Conservation (phyloP, 306 rosid genomes). For the Acmispon strigosus region DNA sequence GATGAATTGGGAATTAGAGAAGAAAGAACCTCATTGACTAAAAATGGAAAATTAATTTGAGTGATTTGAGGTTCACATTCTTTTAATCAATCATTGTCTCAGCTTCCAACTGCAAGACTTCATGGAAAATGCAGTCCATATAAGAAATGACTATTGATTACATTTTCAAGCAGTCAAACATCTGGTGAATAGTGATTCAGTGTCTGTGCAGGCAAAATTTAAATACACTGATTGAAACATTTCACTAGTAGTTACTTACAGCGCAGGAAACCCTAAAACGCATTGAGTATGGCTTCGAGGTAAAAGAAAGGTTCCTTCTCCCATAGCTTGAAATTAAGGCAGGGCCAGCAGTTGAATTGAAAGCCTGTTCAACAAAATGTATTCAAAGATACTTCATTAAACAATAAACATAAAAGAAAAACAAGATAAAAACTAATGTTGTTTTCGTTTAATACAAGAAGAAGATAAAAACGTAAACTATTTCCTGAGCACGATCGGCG, state of each 20-base stretch:
- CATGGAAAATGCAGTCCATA: neutral
- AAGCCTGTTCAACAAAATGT: constrained; percentile 34
- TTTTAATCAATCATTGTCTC: neutral
- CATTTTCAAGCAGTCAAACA: neutral
- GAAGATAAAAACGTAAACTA: neutral
- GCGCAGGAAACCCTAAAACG: constrained; percentile 51
- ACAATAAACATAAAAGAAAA: neutral
- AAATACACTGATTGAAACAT: neutral
- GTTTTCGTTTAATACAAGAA: neutral
- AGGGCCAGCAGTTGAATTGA: constrained; percentile 15
- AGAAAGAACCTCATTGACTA: neutral
- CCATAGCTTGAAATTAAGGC: constrained; percentile 34
- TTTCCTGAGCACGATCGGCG: neutral
- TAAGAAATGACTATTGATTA: neutral
- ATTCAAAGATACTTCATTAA: neutral
- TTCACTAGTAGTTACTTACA: constrained; percentile 33
- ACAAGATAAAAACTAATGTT: neutral
- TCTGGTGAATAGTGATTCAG: neutral
- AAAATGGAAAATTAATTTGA: neutral
- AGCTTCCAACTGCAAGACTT: neutral
- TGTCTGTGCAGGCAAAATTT: neutral
- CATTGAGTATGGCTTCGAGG: constrained; percentile 19
- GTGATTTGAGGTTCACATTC: neutral
- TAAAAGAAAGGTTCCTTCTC: constrained; percentile 36
- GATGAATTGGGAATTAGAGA: neutral